Evolutionary conservation across 1,284 basidiomycete species (phyloP).

Genomic region (Anthracocystis setariae): DNA sequence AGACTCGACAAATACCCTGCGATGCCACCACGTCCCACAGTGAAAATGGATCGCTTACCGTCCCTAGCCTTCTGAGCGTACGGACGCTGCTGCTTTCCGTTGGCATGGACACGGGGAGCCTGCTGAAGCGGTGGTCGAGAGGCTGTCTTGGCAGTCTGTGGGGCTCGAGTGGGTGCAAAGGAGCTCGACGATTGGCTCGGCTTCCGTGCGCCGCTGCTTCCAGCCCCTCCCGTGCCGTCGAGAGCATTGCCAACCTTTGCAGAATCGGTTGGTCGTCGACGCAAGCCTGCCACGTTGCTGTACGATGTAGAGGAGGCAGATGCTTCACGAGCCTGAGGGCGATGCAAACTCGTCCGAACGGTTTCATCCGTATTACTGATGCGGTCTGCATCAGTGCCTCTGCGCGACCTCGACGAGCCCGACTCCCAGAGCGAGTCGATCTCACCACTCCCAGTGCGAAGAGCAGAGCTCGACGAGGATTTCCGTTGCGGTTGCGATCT

Average conservation of each 20-base stretch:
- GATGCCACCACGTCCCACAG: constrained; percentile 89
- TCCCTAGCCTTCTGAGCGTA: constrained; percentile 20
- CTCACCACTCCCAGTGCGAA: constrained; percentile 19
- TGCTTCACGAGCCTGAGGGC: constrained; percentile 18
- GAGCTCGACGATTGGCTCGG: constrained; percentile 12
- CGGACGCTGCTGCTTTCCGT: constrained; percentile 6
- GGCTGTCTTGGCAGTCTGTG: constrained; percentile 5
- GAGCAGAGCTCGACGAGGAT: constrained; percentile 7
- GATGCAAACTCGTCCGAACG: constrained; percentile 10
- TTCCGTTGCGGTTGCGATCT: constrained; percentile 9
- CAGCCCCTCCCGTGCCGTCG: constrained; percentile 48
- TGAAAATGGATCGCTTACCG: constrained; percentile 74
- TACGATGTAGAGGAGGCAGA: constrained; percentile 24
- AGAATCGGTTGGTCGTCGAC: constrained; percentile 37
- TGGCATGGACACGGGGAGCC: neutral
- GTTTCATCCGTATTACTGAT: constrained; percentile 6
- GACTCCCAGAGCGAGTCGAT: constrained; percentile 12
- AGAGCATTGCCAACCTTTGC: constrained; percentile 58
- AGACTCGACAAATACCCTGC: constrained; percentile 97
- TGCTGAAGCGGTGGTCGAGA: constrained; percentile 4
- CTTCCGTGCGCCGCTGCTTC: constrained; percentile 16
- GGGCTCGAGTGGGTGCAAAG: constrained; percentile 1
- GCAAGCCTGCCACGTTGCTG: constrained; percentile 5
- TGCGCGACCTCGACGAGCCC: constrained; percentile 9
- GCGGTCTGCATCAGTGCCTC: constrained; percentile 21